Percentiles rank a stretch among this genome's conserved stretches.
Evolutionary conservation across 1,284 basidiomycete genomes (phyloP).

Genomic region (Fomitiporia mediterranea): DNA sequence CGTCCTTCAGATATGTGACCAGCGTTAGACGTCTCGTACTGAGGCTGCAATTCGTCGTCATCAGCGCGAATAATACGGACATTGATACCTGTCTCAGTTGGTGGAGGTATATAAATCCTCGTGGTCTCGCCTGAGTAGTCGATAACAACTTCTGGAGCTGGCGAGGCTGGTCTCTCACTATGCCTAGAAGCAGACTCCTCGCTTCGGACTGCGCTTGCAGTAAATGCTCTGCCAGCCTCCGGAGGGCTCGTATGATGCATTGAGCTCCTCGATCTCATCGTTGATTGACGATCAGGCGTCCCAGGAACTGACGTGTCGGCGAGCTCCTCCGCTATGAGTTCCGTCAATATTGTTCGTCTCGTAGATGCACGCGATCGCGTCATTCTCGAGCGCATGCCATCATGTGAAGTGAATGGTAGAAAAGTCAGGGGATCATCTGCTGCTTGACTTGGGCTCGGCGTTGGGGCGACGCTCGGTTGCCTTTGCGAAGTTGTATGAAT

Average conservation of each 20-base stretch:
- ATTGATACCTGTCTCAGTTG: neutral
- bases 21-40: neutral
- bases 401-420: neutral
- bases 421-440: neutral
- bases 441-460: neutral
- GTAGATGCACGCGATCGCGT: neutral
- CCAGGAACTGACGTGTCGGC: neutral
- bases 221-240: no score
- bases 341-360: neutral
- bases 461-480: neutral
- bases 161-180: neutral
- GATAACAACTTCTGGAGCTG: conserved; percentile 9
- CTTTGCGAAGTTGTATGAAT: neutral
- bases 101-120: conserved; percentile 9
- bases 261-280: neutral
- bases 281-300: neutral
- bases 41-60: neutral
- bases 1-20: neutral
- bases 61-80: neutral
- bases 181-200: neutral
- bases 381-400: neutral
- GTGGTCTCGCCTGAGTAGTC: conserved; percentile 11
- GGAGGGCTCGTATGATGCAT: neutral
- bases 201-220: neutral
- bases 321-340: neutral